Evolutionary conservation across 2,329 filamentous ascomycete species (phyloP).

Genomic region (Didymellaceae sp.): DNA sequence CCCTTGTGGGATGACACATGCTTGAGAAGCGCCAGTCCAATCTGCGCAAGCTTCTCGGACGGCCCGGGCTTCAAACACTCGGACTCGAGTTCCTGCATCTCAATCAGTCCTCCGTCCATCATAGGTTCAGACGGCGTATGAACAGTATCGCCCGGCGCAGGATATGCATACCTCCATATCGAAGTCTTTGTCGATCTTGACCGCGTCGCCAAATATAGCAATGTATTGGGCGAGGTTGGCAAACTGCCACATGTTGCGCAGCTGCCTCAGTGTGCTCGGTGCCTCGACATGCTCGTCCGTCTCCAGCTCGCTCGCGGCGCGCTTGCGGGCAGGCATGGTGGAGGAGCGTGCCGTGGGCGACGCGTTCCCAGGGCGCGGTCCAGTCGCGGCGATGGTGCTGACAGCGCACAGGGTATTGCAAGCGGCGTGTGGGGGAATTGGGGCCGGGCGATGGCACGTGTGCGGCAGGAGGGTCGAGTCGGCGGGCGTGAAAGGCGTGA

Average conservation of each 20-base stretch:
- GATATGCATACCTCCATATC: slow-evolving; percentile 77
- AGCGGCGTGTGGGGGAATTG: not conserved
- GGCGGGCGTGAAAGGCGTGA: slow-evolving; percentile 12
- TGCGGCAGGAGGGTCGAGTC: not conserved
- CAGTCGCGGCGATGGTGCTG: not conserved
- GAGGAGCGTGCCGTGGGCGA: slow-evolving; percentile 39
- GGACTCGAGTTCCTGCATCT: slow-evolving; percentile 77
- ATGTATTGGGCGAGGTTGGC: slow-evolving; percentile 94
- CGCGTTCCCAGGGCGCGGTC: slow-evolving; percentile 34
- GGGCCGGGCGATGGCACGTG: slow-evolving; percentile 4
- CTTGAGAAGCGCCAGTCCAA: slow-evolving; percentile 87
- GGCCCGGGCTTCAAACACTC: slow-evolving; percentile 81
- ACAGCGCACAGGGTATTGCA: not conserved
- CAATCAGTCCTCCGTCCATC: slow-evolving; percentile 36
- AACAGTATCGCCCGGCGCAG: slow-evolving; percentile 28
- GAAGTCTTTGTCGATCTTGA: slow-evolving; percentile 88
- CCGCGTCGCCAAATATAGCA: slow-evolving; percentile 82
- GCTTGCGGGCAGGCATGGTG: slow-evolving; percentile 49
- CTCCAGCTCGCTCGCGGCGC: slow-evolving; percentile 60
- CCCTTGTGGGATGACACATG: slow-evolving; percentile 93
- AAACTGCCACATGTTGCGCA: slow-evolving; percentile 95
- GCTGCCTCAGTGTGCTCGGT: slow-evolving; percentile 62
- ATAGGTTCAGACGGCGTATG: slow-evolving; percentile 19
- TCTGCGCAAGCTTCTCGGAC: slow-evolving; percentile 76
- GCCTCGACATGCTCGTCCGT: slow-evolving; percentile 54